Evolutionary conservation across 2,329 filamentous ascomycete species (phyloP).

Genomic region (Trichoderma atrobrunneum): DNA sequence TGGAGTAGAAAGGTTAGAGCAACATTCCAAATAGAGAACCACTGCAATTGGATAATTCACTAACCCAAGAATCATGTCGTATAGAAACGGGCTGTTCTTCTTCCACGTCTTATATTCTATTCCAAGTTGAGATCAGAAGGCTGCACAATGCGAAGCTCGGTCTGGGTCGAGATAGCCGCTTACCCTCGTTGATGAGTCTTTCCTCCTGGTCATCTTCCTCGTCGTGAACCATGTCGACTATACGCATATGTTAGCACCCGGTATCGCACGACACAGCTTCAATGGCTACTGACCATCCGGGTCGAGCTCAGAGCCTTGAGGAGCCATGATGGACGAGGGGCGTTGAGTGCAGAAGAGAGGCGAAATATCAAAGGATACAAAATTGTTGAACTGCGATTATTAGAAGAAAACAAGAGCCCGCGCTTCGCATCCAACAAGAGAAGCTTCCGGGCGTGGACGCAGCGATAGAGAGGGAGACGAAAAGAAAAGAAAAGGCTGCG

Average conservation of each 20-base stretch:
- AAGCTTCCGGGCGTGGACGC: neutral
- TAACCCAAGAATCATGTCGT: slow-evolving; percentile 90
- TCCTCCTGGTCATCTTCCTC: slow-evolving; percentile 72
- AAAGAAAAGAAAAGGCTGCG: neutral
- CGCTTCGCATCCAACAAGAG: neutral
- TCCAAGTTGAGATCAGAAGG: slow-evolving; percentile 5
- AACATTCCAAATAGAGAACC: neutral
- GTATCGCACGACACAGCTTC: neutral
- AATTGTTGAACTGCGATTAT: neutral
- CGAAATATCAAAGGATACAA: neutral
- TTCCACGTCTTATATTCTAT: slow-evolving; percentile 99
- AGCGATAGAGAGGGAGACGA: neutral
- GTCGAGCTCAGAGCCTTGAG: slow-evolving; percentile 37
- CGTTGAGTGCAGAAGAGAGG: neutral
- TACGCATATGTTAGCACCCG: neutral
- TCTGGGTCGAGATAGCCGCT: slow-evolving; percentile 1
- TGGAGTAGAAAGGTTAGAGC: slow-evolving; percentile 28
- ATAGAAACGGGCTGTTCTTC: slow-evolving; percentile 97
- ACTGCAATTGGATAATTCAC: neutral
- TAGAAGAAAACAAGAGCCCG: neutral
- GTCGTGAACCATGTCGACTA: slow-evolving; percentile 51
- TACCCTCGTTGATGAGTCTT: slow-evolving; percentile 91
- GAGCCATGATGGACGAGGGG: slow-evolving; percentile 33
- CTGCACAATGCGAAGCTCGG: neutral
- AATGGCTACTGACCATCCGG: slow-evolving; percentile 33